Evolutionary conservation across 176 grass and related monocot genomes (phyloP).

Genomic region (Coix lacrymajobi): DNA sequence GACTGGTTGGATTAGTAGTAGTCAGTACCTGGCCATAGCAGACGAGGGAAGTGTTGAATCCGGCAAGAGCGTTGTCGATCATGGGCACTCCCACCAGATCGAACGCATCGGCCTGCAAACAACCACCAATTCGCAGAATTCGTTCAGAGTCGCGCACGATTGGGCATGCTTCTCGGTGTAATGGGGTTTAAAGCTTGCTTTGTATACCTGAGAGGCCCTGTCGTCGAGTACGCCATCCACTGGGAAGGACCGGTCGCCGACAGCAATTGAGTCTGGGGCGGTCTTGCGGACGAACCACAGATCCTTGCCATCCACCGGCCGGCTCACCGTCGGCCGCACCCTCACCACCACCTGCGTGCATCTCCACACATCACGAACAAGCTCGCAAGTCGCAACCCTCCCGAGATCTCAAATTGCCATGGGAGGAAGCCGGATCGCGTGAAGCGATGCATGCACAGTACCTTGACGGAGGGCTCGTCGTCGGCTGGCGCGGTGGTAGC

Average conservation of each 20-base stretch:
- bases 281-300: conserved; percentile 50
- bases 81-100: conserved; percentile 56
- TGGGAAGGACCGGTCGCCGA: conserved; percentile 56
- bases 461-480: conserved; percentile 37
- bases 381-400: neutral
- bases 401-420: neutral
- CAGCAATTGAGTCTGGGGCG: conserved; percentile 32
- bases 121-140: conserved; percentile 2
- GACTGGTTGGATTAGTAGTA: neutral
- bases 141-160: neutral
- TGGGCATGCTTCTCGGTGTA: neutral
- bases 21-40: conserved; percentile 93
- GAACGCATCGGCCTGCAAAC: conserved; percentile 71
- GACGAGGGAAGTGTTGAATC: conserved; percentile 83
- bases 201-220: conserved; percentile 62
- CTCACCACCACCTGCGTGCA: conserved; percentile 43
- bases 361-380: neutral
- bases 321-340: conserved; percentile 42
- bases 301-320: conserved; percentile 39
- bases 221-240: conserved; percentile 76
- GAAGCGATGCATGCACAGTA: neutral
- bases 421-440: neutral
- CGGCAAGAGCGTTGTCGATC: conserved; percentile 70
- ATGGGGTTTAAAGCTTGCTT: neutral
- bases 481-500: neutral